These are phyloP conservation scores for Alnus glutinosa DNA, from an alignment of 306 rosid species.

Conservation along the genomic window DNA sequence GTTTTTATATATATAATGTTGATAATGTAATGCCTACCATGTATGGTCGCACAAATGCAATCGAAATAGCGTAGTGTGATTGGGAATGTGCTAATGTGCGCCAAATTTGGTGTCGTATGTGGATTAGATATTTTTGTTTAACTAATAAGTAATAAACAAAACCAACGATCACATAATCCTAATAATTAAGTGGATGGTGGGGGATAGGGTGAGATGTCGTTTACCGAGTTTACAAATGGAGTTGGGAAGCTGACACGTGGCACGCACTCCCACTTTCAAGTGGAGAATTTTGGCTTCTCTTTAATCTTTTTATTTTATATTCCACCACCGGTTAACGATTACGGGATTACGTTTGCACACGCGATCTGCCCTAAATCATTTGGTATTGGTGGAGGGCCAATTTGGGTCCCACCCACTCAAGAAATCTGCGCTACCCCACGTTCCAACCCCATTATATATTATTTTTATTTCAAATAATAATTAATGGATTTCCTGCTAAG, in stretches of 20 bases:
- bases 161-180: neutral
- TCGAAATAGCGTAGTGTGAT: neutral
- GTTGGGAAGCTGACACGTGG: slow-evolving; percentile 69
- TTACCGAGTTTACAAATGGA: slow-evolving; percentile 37
- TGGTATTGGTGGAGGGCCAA: slow-evolving; percentile 44
- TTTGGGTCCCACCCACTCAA: slow-evolving; percentile 23
- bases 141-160: neutral
- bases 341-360: slow-evolving; percentile 35
- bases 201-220: slow-evolving; percentile 36
- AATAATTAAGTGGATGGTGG: neutral
- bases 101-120: neutral
- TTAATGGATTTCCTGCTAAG: slow-evolving; percentile 6
- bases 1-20: neutral
- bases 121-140: slow-evolving; percentile 1
- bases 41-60: neutral
- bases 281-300: slow-evolving; percentile 24
- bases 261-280: slow-evolving; percentile 43
- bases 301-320: neutral
- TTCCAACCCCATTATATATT: neutral
- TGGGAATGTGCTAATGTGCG: neutral
- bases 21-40: neutral
- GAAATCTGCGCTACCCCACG: neutral
- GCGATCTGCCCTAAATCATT: slow-evolving; percentile 39
- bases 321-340: too few relatives aligned
- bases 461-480: neutral